A percentile compares a stretch with the other conserved stretches of the same genome.
Conservation (phyloP, 2,329 filamentous ascomycete genomes). For the Pseudogymnoascus verrucosus region DNA sequence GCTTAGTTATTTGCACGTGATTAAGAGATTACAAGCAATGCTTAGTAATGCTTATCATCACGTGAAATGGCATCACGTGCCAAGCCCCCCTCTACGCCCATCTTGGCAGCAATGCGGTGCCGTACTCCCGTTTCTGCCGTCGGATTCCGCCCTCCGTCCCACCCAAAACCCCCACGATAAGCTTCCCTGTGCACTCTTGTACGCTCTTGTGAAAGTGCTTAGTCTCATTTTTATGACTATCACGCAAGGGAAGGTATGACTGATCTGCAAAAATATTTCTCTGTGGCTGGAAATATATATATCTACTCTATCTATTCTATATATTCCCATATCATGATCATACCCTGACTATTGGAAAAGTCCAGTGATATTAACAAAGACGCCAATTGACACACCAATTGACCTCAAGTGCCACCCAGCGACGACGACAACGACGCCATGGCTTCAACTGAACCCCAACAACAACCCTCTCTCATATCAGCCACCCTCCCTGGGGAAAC, state of each 20-base stretch:
- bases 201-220: neutral
- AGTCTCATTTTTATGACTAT: neutral
- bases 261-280: neutral
- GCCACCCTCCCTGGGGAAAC: constrained; percentile 33
- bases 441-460: neutral
- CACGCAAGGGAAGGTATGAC: neutral
- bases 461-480: constrained; percentile 22
- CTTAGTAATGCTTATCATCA: neutral
- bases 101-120: constrained; percentile 4
- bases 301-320: neutral
- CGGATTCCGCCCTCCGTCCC: neutral
- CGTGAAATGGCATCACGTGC: neutral
- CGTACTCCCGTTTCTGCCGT: constrained; percentile 2
- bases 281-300: neutral
- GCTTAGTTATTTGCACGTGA: too few species aligned
- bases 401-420: neutral
- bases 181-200: neutral
- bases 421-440: neutral
- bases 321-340: neutral
- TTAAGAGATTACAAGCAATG: too few species aligned
- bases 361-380: neutral
- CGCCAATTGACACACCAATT: neutral
- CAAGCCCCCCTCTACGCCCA: neutral
- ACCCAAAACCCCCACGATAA: neutral
- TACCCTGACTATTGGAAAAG: neutral